These are phyloP conservation scores for Voacanga thouarsii DNA, from an alignment of 257 asterid genomes.

Conservation along the genomic window DNA sequence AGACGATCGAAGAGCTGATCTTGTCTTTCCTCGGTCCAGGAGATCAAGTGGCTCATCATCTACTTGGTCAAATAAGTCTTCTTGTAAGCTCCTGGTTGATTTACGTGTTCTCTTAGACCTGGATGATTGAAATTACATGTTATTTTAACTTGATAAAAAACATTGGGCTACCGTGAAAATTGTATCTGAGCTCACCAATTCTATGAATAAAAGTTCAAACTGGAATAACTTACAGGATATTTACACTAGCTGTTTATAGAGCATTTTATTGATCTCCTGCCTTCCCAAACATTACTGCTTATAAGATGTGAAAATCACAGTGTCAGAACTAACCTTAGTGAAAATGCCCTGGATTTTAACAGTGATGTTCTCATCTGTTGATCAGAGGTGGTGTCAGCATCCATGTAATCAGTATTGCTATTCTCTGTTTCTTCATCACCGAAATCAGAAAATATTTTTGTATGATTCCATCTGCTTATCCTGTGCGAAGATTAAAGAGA, in stretches of 20 bases:
- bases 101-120: constrained; percentile 63
- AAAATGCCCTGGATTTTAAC: constrained; percentile 50
- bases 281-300: neutral
- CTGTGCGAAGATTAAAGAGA: constrained; percentile 37
- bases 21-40: constrained; percentile 67
- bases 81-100: constrained; percentile 71
- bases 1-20: constrained; percentile 79
- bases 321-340: constrained; percentile 49
- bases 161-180: neutral
- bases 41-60: constrained; percentile 93
- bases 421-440: constrained; percentile 56
- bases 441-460: constrained; percentile 81
- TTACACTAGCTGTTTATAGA: neutral
- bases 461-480: constrained; percentile 88
- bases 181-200: neutral
- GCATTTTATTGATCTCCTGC: neutral
- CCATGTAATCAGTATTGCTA: constrained; percentile 48
- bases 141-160: neutral
- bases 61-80: constrained; percentile 70
- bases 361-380: constrained; percentile 47
- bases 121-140: constrained; percentile 15
- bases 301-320: neutral
- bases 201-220: neutral
- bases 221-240: neutral
- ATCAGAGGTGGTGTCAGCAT: constrained; percentile 35